Conservation (phyloP, 345 rosid species). For the Arabis alpina region DNA sequence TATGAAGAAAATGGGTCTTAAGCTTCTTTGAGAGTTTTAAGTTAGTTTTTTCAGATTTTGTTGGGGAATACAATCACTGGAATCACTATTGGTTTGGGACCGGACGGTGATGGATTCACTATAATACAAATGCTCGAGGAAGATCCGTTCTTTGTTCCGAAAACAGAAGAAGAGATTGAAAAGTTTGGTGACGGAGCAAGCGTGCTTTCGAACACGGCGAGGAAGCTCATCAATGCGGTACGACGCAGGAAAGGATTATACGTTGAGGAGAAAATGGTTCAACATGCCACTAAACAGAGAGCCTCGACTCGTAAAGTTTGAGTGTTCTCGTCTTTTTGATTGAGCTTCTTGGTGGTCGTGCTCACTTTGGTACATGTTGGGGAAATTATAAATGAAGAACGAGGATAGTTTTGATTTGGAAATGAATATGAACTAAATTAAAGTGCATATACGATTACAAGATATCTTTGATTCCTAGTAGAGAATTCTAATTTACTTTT, state of each 20-base stretch:
- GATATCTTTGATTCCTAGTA: too few relatives aligned
- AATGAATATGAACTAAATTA: not conserved
- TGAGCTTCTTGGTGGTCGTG: slow-evolving; percentile 5
- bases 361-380: slow-evolving; percentile 11
- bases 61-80: too few relatives aligned
- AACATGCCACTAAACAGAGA: slow-evolving; percentile 84
- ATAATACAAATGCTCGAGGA: slow-evolving; percentile 58
- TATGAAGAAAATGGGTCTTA: too few relatives aligned
- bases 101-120: too few relatives aligned
- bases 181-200: slow-evolving; percentile 93
- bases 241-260: slow-evolving; percentile 81
- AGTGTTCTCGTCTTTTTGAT: slow-evolving; percentile 9
- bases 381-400: not conserved
- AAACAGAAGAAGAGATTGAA: slow-evolving; percentile 84
- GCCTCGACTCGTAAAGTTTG: slow-evolving; percentile 71
- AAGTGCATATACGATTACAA: not conserved
- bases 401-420: not conserved
- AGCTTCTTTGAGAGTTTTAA: too few relatives aligned
- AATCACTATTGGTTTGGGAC: too few relatives aligned
- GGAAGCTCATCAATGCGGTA: slow-evolving; percentile 80
- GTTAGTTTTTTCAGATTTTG: too few relatives aligned
- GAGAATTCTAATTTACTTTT: too few relatives aligned
- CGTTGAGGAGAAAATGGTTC: slow-evolving; percentile 89
- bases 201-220: slow-evolving; percentile 77
- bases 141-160: slow-evolving; percentile 91